Conservation (phyloP, 495 filamentous ascomycete species). For the Pyrenula aspistea region DNA sequence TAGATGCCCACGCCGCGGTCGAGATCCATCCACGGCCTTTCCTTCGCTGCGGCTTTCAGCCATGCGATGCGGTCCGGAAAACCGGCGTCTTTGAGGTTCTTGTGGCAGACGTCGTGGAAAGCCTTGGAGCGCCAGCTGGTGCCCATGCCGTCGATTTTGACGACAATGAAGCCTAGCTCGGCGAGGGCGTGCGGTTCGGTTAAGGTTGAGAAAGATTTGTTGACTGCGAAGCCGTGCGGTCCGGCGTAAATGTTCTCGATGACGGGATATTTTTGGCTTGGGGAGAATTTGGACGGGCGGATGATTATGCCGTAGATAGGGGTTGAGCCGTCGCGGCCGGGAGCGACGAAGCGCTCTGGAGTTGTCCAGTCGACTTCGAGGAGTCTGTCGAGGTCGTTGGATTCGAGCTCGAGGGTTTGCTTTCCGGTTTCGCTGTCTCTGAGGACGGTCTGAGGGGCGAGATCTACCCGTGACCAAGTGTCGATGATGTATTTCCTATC, state of each 20-base stretch:
- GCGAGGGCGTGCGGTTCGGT: conserved; percentile 6
- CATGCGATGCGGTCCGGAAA: conserved; percentile 14
- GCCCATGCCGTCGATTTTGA: conserved; percentile 14
- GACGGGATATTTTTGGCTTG: conserved; percentile 11
- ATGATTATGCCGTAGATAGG: conserved; percentile 13
- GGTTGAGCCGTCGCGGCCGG: conserved; percentile 10
- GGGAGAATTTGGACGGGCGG: conserved; percentile 7
- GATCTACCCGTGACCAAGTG: conserved; percentile 11
- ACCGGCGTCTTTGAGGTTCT: conserved; percentile 15
- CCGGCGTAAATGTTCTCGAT: conserved; percentile 14
- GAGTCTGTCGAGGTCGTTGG: conserved; percentile 3
- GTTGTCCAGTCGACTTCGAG: conserved; percentile 1
- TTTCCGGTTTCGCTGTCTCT: conserved; percentile 7
- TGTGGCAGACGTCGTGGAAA: conserved; percentile 13
- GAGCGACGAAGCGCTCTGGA: conserved; percentile 9
- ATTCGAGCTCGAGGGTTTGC: conserved; percentile 6
- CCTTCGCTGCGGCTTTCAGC: conserved; percentile 5
- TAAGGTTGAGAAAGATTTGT: conserved; percentile 7
- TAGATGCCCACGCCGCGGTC: conserved; percentile 6
- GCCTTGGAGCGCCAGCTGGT: conserved; percentile 14
- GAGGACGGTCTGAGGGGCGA: conserved; percentile 6
- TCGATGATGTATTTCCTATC: conserved; percentile 9
- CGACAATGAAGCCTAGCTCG: conserved; percentile 11
- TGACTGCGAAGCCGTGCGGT: conserved; percentile 7
- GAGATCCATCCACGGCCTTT: conserved; percentile 13